These are phyloP conservation scores for Discostella pseudostelligera DNA, from an alignment of 108 stramenopile genomes.

Conservation along the genomic window DNA sequence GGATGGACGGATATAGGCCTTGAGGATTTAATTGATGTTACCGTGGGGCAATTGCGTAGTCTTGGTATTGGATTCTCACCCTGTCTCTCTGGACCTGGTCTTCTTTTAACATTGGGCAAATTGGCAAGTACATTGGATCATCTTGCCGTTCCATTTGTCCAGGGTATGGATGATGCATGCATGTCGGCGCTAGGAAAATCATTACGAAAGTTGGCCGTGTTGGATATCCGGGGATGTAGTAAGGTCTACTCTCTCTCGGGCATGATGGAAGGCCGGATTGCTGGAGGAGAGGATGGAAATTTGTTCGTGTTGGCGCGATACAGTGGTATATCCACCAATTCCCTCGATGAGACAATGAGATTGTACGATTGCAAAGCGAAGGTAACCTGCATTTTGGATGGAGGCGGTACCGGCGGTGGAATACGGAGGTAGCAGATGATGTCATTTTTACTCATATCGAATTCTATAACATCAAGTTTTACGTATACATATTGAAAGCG, in stretches of 20 bases:
- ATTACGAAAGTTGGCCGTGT: constrained; percentile 48
- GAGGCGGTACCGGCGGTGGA: constrained; percentile 63
- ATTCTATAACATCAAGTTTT: too few relatives aligned
- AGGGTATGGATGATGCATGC: constrained; percentile 68
- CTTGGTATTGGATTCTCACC: constrained; percentile 69
- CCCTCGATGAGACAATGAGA: constrained; percentile 70
- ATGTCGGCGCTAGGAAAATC: constrained; percentile 64
- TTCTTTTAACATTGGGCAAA: constrained; percentile 47
- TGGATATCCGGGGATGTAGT: constrained; percentile 79
- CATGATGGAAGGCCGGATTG: constrained; percentile 79
- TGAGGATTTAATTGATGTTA: constrained; percentile 38
- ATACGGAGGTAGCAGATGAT: too few relatives aligned
- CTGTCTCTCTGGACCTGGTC: constrained; percentile 48
- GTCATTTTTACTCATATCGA: too few relatives aligned
- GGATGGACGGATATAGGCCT: constrained; percentile 71
- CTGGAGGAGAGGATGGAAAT: constrained; percentile 12
- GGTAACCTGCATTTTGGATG: constrained; percentile 60
- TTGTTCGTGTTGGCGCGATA: constrained; percentile 79
- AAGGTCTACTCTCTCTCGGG: constrained; percentile 59
- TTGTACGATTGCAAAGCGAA: constrained; percentile 46
- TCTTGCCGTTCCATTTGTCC: constrained; percentile 75
- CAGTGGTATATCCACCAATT: constrained; percentile 51
- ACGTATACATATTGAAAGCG: too few relatives aligned
- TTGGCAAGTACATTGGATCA: constrained; percentile 41
- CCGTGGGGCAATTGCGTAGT: constrained; percentile 44